A percentile compares a stretch with the other conserved stretches of the same genome.
Evolutionary conservation across 768 basidiomycete genomes (phyloP).

Genomic region (Mrakia frigida): DNA sequence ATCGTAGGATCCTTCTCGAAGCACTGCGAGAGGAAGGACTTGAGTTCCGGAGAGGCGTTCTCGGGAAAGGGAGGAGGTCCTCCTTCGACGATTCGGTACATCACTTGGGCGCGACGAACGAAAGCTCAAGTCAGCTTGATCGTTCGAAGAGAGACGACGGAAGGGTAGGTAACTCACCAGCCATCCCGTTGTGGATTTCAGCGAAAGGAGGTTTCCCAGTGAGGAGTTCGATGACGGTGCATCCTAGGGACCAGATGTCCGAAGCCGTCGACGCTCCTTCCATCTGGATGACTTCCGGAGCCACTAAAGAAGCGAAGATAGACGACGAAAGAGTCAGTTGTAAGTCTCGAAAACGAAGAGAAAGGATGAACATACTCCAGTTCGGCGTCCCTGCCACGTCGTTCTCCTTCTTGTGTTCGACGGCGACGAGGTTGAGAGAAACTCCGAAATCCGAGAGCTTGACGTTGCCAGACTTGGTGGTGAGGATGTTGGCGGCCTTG

Average conservation of each 20-base stretch:
- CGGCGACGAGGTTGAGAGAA: constrained; percentile 85
- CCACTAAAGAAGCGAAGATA: constrained; percentile 53
- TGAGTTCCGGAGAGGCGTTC: constrained; percentile 65
- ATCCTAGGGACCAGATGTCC: constrained; percentile 93
- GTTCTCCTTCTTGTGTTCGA: constrained; percentile 58
- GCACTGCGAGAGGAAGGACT: constrained; percentile 76
- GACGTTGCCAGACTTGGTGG: constrained; percentile 94
- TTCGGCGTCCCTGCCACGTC: constrained; percentile 78
- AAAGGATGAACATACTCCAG: constrained; percentile 59
- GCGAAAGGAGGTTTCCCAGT: constrained; percentile 89
- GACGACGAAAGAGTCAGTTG: neutral
- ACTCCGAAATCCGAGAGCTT: constrained; percentile 98
- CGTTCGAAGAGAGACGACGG: neutral
- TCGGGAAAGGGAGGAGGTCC: constrained; percentile 79
- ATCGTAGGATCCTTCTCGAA: constrained; percentile 79
- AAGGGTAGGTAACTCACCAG: constrained; percentile 54
- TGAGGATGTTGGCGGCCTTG: constrained; percentile 98
- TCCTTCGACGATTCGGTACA: constrained; percentile 97
- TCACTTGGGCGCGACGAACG: constrained; percentile 53
- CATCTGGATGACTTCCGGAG: constrained; percentile 92
- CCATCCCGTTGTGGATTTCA: constrained; percentile 83
- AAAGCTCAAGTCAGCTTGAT: constrained; percentile 18
- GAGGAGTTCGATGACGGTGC: constrained; percentile 88
- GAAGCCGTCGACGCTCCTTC: constrained; percentile 88
- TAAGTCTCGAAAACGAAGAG: neutral